These are phyloP conservation scores for Drechslerella coelobrocha DNA, from an alignment of 2,329 filamentous ascomycete species.

Conservation along the genomic window DNA sequence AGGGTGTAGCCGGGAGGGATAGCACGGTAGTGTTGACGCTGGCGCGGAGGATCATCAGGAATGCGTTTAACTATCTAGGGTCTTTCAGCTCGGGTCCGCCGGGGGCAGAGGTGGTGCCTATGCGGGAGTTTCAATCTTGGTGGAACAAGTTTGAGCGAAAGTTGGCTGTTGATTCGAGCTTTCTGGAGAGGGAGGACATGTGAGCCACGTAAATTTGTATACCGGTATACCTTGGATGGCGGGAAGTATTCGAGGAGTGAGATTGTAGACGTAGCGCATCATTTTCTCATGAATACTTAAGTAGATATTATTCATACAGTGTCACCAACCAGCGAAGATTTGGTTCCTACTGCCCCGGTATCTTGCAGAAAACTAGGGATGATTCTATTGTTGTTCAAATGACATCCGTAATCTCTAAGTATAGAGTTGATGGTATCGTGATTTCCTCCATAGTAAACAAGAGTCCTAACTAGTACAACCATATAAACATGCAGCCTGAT, in stretches of 20 bases:
- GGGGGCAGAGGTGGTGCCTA: constrained; percentile 82
- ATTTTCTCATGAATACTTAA: no score
- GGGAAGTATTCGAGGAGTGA: no score
- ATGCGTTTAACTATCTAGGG: constrained; percentile 94
- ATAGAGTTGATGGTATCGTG: no score
- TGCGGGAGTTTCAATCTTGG: constrained; percentile 96
- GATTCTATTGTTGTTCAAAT: no score
- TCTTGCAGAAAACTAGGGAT: no score
- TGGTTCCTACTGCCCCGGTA: no score
- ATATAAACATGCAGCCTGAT: neutral
- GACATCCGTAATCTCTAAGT: no score
- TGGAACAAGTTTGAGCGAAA: constrained; percentile 94
- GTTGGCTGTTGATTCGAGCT: constrained; percentile 83
- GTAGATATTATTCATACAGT: no score
- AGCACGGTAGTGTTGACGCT: constrained; percentile 72
- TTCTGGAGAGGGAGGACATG: constrained; percentile 76
- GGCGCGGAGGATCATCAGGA: constrained; percentile 92
- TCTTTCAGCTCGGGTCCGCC: constrained; percentile 72
- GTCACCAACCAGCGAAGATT: no score
- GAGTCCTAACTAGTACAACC: neutral
- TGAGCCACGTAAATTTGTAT: constrained; percentile 48
- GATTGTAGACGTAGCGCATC: no score
- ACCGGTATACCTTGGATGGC: neutral
- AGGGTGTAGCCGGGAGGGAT: constrained; percentile 59
- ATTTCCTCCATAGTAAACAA: no score